Evolutionary conservation across 176 grass and related monocot species (phyloP).

Genomic region (bread wheat (Triticum aestivum)): IWGSC_CS_RefSeq_v2.1 NC_057801.1:347321244-347321743

Average conservation of each 20-base stretch:
- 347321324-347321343: slow-evolving; percentile 85
- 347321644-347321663: slow-evolving; percentile 16
- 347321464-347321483: slow-evolving; percentile 85
- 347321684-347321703: slow-evolving; percentile 23
- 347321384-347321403: slow-evolving; percentile 84
- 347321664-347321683: slow-evolving; percentile 19
- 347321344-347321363: slow-evolving; percentile 95
- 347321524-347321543: slow-evolving; percentile 27
- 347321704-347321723: slow-evolving; percentile 49
- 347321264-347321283: neutral
- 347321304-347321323: slow-evolving; percentile 36
- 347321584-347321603: slow-evolving; percentile 77
- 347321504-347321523: slow-evolving; percentile 22
- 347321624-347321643: slow-evolving; percentile 73
- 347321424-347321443: slow-evolving; percentile 83
- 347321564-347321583: slow-evolving; percentile 85
- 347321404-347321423: slow-evolving; percentile 78
- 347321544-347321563: slow-evolving; percentile 76
- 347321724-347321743: slow-evolving; percentile 96
- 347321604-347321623: slow-evolving; percentile 75
- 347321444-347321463: slow-evolving; percentile 99
- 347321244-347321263: neutral
- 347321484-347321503: slow-evolving; percentile 19
- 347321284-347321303: slow-evolving; percentile 9
- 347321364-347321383: slow-evolving; percentile 71